Evolutionary conservation across 495 filamentous ascomycete genomes (phyloP), one percentile per base, ranked within the genome.

Genomic region (Podospora anserina): DNA sequence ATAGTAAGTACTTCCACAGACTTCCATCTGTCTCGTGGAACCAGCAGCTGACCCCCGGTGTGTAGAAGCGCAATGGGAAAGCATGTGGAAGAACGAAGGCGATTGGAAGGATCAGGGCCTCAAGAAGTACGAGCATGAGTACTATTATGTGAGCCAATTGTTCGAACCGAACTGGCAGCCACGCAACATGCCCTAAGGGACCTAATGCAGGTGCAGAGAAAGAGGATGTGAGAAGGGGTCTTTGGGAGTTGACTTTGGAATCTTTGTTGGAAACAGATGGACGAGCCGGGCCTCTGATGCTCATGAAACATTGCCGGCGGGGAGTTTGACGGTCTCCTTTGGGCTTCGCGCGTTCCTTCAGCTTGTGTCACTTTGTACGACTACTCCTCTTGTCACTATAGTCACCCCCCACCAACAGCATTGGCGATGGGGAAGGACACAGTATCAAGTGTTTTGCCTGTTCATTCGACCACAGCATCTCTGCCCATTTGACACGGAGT

Each of bases 161-260:
- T 86, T 78, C 70, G 82, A 86, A 65, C 78, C 78, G 63, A 81
- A 78, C 68, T 86, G 83, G 83, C 77, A 78, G 69, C 82, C 83
- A 18, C 77, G 78, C 66, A 71, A 74, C 15, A 82, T 81, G 69
- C 74, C 72, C 66, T 83, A 73, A 71, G 62, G 1, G 11, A 39
- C n/a, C 30, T 27, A 32, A 65, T 73, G 71, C 69, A 70, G 32
- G 66, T 61, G 71, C n/a, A 67, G 66, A 2, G 67, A 74, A 70
- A 65, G 70, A 69, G 66, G 61, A 60, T 34, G 39, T 26, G 3
- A 7, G 23, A 23, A 20, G 4, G 30, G 9, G 13, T 26, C 55
- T 26, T 58, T 58, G 30, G 0, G 30, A 32, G 30, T 58, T 19
- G 28, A 26, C 53, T 55, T 49, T 26, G 30, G 30, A 4, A 32